These are phyloP conservation scores for Backusella morwellensis DNA, from an alignment of 192 early-diverging fungal genomes.

Conservation along the genomic window DNA sequence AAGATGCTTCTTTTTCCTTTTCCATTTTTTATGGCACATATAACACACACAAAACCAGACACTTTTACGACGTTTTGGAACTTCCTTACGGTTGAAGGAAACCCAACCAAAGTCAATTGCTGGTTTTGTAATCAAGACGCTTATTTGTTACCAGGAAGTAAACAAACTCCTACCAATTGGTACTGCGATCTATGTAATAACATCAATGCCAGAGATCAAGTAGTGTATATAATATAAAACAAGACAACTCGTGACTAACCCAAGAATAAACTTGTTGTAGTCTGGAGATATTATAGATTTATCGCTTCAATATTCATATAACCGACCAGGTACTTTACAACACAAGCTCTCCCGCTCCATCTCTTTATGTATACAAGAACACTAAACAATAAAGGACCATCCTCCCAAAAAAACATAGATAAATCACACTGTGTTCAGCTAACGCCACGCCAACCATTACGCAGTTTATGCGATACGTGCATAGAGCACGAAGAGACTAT, in stretches of 20 bases:
- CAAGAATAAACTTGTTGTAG: not conserved
- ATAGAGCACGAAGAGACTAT: not conserved
- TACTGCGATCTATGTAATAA: slow-evolving; percentile 12
- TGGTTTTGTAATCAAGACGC: slow-evolving; percentile 21
- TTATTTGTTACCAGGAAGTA: slow-evolving; percentile 2
- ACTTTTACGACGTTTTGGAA: not conserved
- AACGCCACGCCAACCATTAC: not conserved
- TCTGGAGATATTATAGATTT: not conserved
- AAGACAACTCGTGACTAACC: not conserved
- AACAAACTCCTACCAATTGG: slow-evolving; percentile 3
- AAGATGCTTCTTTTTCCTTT: not conserved
- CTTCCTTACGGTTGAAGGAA: not conserved
- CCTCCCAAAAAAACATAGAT: not conserved
- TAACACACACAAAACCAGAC: not conserved
- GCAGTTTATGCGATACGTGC: not conserved
- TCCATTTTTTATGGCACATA: not conserved
- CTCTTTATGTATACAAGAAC: not conserved
- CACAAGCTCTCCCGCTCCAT: not conserved
- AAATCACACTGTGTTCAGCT: not conserved
- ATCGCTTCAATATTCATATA: not conserved
- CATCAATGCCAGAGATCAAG: slow-evolving; percentile 14
- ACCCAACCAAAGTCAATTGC: slow-evolving; percentile 17
- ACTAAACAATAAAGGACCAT: not conserved
- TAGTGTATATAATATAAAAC: not conserved
- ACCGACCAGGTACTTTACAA: not conserved